phyloP scores from a whole-genome alignment of 805 yeast species.

The Lipomyces orientalis region DNA sequence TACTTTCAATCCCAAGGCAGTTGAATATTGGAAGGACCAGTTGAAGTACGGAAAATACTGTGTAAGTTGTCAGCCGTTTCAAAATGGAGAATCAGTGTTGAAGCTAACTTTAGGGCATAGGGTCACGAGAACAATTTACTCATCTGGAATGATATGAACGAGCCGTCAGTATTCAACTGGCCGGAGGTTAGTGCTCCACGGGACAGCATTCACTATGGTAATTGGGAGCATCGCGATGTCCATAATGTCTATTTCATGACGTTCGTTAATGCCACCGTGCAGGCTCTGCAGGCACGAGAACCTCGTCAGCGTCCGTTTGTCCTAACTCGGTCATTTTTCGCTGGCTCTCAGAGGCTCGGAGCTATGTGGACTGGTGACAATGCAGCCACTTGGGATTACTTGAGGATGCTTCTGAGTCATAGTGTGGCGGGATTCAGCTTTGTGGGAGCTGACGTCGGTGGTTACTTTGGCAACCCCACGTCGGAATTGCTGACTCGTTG shows the following conservation, averaged over 20 bases:
- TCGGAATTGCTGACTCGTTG: slow-evolving; percentile 83
- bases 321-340: slow-evolving; percentile 81
- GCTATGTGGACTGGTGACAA: slow-evolving; percentile 99
- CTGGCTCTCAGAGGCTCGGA: slow-evolving; percentile 90
- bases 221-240: slow-evolving; percentile 87
- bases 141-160: slow-evolving; percentile 98
- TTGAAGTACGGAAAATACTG: slow-evolving; percentile 53
- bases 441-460: slow-evolving; percentile 96
- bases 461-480: slow-evolving; percentile 90
- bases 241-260: slow-evolving; percentile 86
- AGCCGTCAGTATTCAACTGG: slow-evolving; percentile 92
- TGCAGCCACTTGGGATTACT: slow-evolving; percentile 88
- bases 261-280: slow-evolving; percentile 78
- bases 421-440: slow-evolving; percentile 88
- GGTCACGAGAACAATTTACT: slow-evolving; percentile 65
- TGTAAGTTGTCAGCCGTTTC: slow-evolving; percentile 13
- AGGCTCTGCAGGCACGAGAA: slow-evolving; percentile 63
- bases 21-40: slow-evolving; percentile 63
- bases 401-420: slow-evolving; percentile 76
- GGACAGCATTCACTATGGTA: slow-evolving; percentile 76
- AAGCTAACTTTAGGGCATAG: slow-evolving; percentile 6
- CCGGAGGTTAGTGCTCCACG: slow-evolving; percentile 92
- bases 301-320: slow-evolving; percentile 72
- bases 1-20: slow-evolving; percentile 69
- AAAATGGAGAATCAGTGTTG: not conserved